Percentiles rank a stretch among this genome's conserved stretches.
These are phyloP conservation scores for Saitozyma podzolica DNA, from an alignment of 768 basidiomycete species.

Conservation along the genomic window DNA sequence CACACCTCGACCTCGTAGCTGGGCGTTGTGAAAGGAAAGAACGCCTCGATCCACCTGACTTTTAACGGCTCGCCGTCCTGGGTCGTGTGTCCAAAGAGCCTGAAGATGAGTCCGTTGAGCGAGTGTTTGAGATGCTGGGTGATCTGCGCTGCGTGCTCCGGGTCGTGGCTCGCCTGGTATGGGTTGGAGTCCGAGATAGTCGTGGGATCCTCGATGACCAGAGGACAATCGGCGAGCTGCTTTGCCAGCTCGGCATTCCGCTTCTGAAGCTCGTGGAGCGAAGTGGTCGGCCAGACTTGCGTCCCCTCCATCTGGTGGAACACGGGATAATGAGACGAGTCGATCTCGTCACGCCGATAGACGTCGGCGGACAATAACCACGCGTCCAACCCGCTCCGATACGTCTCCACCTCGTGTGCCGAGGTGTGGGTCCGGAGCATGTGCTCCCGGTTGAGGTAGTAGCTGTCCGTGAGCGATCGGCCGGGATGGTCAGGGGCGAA, in stretches of 20 bases:
- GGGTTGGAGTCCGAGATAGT: slow-evolving; percentile 74
- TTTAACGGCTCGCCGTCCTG: slow-evolving; percentile 69
- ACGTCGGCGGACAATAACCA: slow-evolving; percentile 97
- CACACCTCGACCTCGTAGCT: slow-evolving; percentile 98
- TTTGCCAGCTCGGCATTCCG: slow-evolving; percentile 68
- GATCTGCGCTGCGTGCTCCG: slow-evolving; percentile 68
- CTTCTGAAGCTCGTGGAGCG: slow-evolving; percentile 63
- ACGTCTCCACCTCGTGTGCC: slow-evolving; percentile 95
- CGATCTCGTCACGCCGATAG: slow-evolving; percentile 96
- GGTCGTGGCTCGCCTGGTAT: slow-evolving; percentile 74
- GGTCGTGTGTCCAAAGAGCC: slow-evolving; percentile 69
- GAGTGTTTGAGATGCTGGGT: slow-evolving; percentile 85
- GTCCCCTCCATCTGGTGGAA: slow-evolving; percentile 99
- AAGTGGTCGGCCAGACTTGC: slow-evolving; percentile 61
- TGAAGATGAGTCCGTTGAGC: slow-evolving; percentile 79
- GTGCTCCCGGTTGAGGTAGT: slow-evolving; percentile 84
- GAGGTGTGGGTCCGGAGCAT: slow-evolving; percentile 98
- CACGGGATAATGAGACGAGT: slow-evolving; percentile 91
- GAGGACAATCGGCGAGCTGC: slow-evolving; percentile 68
- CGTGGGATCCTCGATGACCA: slow-evolving; percentile 83
- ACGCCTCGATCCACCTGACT: slow-evolving; percentile 96
- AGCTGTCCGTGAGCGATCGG: slow-evolving; percentile 83
- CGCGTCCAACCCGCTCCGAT: slow-evolving; percentile 66
- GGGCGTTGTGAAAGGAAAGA: slow-evolving; percentile 96
- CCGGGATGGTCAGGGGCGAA: slow-evolving; percentile 94